Conservation (phyloP, 345 rosid genomes). For the Salix udensis region DNA sequence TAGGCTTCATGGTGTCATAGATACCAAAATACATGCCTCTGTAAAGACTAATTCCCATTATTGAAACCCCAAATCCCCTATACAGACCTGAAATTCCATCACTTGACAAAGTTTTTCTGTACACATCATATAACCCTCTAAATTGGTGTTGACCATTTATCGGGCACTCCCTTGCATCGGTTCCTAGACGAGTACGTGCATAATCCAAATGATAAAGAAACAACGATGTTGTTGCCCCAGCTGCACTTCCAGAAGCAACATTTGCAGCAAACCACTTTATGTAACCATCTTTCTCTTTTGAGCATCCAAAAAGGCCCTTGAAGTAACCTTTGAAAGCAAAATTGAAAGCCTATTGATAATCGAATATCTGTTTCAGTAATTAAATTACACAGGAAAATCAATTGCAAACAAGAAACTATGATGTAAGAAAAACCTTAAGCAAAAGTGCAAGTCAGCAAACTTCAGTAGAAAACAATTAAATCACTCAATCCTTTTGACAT, state of each 20-base stretch:
- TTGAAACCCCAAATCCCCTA: conserved; percentile 87
- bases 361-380: conserved; percentile 49
- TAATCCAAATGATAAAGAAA: conserved; percentile 88
- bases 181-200: conserved; percentile 78
- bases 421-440: not conserved
- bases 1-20: conserved; percentile 85
- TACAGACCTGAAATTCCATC: conserved; percentile 77
- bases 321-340: conserved; percentile 95
- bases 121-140: conserved; percentile 77
- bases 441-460: not conserved
- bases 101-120: conserved; percentile 61
- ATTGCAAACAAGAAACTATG: not conserved
- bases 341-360: conserved; percentile 88
- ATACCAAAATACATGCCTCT: conserved; percentile 94
- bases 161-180: conserved; percentile 63
- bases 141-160: conserved; percentile 63
- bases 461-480: not conserved
- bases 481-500: not conserved
- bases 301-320: conserved; percentile 64
- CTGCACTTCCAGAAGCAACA: conserved; percentile 94
- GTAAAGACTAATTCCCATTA: conserved; percentile 82
- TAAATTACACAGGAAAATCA: conserved; percentile 28
- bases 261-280: conserved; percentile 80
- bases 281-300: conserved; percentile 88
- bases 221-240: conserved; percentile 83